phyloP scores from a whole-genome alignment of 2,329 filamentous ascomycete genomes.

The Lomentospora prolificans region DNA sequence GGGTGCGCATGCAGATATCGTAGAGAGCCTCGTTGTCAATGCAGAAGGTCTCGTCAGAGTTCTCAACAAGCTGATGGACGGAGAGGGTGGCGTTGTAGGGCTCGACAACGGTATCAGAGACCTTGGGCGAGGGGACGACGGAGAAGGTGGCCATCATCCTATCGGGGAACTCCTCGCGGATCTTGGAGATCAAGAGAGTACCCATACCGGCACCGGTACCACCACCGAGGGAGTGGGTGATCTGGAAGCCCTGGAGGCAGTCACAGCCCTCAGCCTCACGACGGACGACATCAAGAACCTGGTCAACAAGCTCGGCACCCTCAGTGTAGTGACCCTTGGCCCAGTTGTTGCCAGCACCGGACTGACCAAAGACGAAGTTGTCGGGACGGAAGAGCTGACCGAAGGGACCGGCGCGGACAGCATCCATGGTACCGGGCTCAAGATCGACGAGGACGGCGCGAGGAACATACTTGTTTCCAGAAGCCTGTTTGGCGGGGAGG shows the following conservation, averaged over 20 bases:
- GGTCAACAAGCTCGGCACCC: constrained; percentile 96
- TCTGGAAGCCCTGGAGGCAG: constrained; percentile 99
- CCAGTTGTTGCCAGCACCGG: constrained; percentile 99
- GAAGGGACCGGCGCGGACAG: constrained; percentile 94
- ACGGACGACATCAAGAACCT: constrained; percentile 96
- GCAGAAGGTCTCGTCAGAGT: constrained; percentile 99
- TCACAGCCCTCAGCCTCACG: constrained; percentile 98
- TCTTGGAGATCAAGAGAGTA: constrained; percentile 99
- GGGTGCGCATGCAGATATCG: constrained; percentile 99
- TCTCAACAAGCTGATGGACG: constrained; percentile 97
- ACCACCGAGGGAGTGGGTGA: constrained; percentile 99
- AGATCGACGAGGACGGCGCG: constrained; percentile 98
- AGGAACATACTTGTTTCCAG: constrained; percentile 98
- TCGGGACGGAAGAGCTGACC: constrained; percentile 99
- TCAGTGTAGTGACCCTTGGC: constrained; percentile 99
- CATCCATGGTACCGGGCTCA: constrained; percentile 99
- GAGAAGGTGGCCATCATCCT: constrained; percentile 99
- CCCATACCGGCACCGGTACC: constrained; percentile 99
- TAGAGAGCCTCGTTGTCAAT: constrained; percentile 99
- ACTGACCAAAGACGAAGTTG: constrained; percentile 99
- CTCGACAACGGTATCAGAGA: constrained; percentile 98
- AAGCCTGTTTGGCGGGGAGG: constrained; percentile 49
- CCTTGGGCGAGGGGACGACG: constrained; percentile 96
- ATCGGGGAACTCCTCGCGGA: constrained; percentile 99
- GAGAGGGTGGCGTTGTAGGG: constrained; percentile 99